Base-by-base conservation (phyloP, 441 rosid species). In the Isatis lusitanica region DNA sequence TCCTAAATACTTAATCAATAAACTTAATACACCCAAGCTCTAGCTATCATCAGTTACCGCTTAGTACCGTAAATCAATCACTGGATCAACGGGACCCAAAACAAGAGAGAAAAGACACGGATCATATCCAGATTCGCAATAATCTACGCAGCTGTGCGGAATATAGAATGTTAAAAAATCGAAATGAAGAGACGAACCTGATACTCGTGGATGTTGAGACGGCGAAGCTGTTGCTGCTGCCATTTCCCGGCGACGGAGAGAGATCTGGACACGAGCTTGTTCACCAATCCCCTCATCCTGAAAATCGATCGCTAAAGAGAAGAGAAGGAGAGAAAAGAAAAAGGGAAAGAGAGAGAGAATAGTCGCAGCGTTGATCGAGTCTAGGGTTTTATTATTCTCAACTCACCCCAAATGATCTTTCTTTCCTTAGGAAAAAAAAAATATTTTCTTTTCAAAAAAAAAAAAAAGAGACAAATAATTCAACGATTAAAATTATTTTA, bases 221-320 rank as follows among this genome's bases (percentile, higher is more conserved):
- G 95, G 68, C 99, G 98, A 78, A 93, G 95, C 78, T 95, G 98
- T 74, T 91, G 98, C 42, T 86, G 91, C 74, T 95, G 98, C 89
- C 92, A 86, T 81, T 82, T 86, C 0, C 95, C 92, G 79, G 88
- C 89, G 73, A 91, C 83, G 74, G 95, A 81, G 71, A 93, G 97
- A 43, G 98, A 85, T 75, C 89, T 86, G 30, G 90, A 85, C 26
- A 79, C 91, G 55, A 95, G 87, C 80, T 85, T 87, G 83, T 85
- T 88, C 58, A 88, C 64, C 77, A 88, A 78, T 75, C 95, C 96
- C 73, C 97, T 90, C 94, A 93, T 90, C 66, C 66, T 84, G 43
- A 47, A 1, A 17, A 71, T 40, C 69, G 35, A 35, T 30, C 9
- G 59, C 6, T 28, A 4, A 42, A 7, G 2, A 9, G 18, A n/a